These are phyloP conservation scores for Sclerotinia nivalis DNA, from an alignment of 2,329 filamentous ascomycete species.

Conservation along the genomic window DNA sequence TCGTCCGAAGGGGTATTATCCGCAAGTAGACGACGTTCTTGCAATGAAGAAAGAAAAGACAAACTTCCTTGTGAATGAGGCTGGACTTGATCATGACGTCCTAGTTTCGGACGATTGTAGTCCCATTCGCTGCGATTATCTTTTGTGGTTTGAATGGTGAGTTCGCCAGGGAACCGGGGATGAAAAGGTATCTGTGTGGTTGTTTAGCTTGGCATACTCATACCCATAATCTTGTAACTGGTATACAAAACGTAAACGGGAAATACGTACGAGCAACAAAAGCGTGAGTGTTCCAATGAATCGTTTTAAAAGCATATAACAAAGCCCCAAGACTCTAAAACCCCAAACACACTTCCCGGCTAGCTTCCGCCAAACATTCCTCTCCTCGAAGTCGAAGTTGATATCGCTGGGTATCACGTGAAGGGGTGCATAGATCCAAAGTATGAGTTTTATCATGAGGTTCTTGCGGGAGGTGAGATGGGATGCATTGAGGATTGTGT, in stretches of 20 bases:
- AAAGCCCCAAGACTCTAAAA: neutral
- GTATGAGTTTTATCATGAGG: neutral
- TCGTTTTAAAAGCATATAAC: neutral
- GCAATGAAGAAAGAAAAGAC: neutral
- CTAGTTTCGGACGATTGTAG: neutral
- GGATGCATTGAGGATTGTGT: neutral
- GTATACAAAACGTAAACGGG: neutral
- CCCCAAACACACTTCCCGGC: neutral
- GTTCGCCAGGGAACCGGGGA: neutral
- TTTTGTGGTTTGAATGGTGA: neutral
- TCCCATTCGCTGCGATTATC: neutral
- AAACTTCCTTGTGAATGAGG: neutral
- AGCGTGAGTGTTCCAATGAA: neutral
- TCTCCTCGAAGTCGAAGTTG: neutral
- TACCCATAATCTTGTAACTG: neutral
- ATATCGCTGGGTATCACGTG: neutral
- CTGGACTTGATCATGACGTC: neutral
- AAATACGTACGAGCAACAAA: neutral
- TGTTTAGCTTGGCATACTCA: neutral
- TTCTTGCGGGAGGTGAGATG: neutral
- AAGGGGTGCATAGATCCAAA: neutral
- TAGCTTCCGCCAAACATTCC: neutral
- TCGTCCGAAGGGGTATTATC: neutral
- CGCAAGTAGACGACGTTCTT: neutral
- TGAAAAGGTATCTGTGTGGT: neutral